Conservation (phyloP, 805 yeast species). For the Zygoascus biomembranicola region DNA sequence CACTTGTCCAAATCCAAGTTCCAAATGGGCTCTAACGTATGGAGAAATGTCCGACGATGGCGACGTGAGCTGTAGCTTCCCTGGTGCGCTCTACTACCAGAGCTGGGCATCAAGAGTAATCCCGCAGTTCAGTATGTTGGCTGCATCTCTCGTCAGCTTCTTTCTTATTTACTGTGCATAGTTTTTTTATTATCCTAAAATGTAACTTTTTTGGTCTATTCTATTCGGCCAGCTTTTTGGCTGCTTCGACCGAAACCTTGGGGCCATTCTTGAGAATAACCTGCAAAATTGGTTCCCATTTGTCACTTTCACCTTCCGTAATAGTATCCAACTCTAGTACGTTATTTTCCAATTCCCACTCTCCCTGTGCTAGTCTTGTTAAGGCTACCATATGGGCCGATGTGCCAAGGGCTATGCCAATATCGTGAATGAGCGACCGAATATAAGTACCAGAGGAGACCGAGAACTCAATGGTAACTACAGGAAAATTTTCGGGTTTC, state of each 20-base stretch:
- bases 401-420: conserved; percentile 72
- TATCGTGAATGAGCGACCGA: conserved; percentile 80
- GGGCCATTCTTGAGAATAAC: conserved; percentile 4
- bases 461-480: conserved; percentile 57
- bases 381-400: conserved; percentile 85
- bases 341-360: conserved; percentile 67
- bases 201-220: not conserved
- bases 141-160: not conserved
- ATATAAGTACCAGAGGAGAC: conserved; percentile 96
- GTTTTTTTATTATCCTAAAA: not conserved
- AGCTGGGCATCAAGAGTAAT: not conserved
- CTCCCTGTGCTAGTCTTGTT: conserved; percentile 66
- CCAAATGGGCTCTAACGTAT: conserved; percentile 19
- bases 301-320: conserved; percentile 45
- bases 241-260: not conserved
- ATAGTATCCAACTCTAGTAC: conserved; percentile 57
- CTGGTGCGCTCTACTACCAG: conserved; percentile 28
- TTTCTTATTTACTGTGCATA: not conserved
- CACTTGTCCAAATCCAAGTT: conserved; percentile 49
- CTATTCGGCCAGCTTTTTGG: not conserved
- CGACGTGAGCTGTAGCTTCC: conserved; percentile 29
- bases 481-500: conserved; percentile 38
- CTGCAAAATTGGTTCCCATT: conserved; percentile 42
- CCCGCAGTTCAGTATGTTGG: not conserved
- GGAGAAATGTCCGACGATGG: conserved; percentile 25